Base-by-base conservation (phyloP, 2,329 filamentous ascomycete genomes). In the Pyrenochaeta sp. region DNA sequence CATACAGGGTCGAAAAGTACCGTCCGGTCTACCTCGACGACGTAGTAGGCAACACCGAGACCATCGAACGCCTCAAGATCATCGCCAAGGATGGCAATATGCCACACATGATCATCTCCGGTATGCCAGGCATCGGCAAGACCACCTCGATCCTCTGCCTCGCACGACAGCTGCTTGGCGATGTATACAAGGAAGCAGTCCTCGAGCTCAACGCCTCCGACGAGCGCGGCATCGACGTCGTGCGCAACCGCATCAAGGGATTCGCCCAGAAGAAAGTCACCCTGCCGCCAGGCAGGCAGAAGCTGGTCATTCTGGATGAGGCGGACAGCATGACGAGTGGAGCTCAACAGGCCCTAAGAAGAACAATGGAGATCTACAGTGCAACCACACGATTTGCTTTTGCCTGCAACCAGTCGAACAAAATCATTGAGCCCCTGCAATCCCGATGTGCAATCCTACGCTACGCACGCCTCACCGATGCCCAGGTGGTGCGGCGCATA, bases 251-350 rank as follows among this genome's bases (percentile, higher is more conserved):
- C 52, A 99, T 99, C 78, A 99, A 99, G 76, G 91, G 90, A 6
- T 99, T 99, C 65, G 94, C 94, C 3, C 94, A 97, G 73, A 99
- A 99, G 74, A 99, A 99, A 74, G 94, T 99, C 59, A 99, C 94
- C 1, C 80, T 99, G 9, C 91, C 94, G 0, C 77, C 86, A 1
- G 94, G 94, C 7, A 84, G 92, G 41, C 94, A 99, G 72, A 99
- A 99, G 77, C 79, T 99, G 35, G 90, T 99, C 35, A 97, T 99
- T 57, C 85, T 99, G 44, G 94, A 99, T 72, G 94, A 99, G 77
- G 94, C 94, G 46, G 94, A 99, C 42, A 84, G 82, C 65, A 99
- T 99, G 94, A 99, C 94, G 1, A 89, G 89, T 17, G 94, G 94
- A 39, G 94, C 94, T 2, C 94, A 99, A 70, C 94, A 97, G 74